Base-by-base conservation (phyloP, 192 early-diverging fungal genomes). In the Coemansia reversa region DNA sequence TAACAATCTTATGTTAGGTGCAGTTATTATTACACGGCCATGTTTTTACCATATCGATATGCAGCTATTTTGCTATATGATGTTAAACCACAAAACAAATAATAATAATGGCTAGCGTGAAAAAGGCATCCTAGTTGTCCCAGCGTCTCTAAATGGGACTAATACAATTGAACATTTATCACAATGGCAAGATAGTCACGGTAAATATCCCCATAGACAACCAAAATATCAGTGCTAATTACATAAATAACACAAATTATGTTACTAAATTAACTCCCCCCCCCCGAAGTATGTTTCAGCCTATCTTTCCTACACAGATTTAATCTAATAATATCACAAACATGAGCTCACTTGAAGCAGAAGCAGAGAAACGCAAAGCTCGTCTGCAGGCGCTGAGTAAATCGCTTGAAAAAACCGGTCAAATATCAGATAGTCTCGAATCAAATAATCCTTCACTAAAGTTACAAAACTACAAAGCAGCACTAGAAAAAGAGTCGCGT, bases 281-380 rank as follows among this genome's bases (percentile, higher is more conserved):
- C n/a, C n/a, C n/a, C 12, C 2, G 16, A 45, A 16, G 14, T 16
- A 61, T 32, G 32, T 18, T 5, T 58, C 48, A 5, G n/a, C n/a
- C 12, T 60, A 61, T 25, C 55, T 60, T 22, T 39, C 57, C 29
- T 60, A 58, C 63, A 58, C 55, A 58, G 58, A 72, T 54, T 64
- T 25, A 35, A 33, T 51, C 22, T 14, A 52, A 52, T 60, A 22
- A 0, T 1, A 45, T 14, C 49, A 47, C 19, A 49, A 23, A 8
- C 7, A 68, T 68, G 58, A 61, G 53, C 25, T 22, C 60, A 11
- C 84, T 91, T 75, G 89, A 91, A 63, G 84, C 81, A 69, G 82
- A 82, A 56, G 75, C 89, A 25, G 59, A 74, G 57, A 85, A 85
- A 42, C 80, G 90, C 67, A 89, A 92, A 66, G 87, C 80, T 49